Conservation (phyloP, 371 early-diverging fungal genomes). For the Mucor mucedo region DNA sequence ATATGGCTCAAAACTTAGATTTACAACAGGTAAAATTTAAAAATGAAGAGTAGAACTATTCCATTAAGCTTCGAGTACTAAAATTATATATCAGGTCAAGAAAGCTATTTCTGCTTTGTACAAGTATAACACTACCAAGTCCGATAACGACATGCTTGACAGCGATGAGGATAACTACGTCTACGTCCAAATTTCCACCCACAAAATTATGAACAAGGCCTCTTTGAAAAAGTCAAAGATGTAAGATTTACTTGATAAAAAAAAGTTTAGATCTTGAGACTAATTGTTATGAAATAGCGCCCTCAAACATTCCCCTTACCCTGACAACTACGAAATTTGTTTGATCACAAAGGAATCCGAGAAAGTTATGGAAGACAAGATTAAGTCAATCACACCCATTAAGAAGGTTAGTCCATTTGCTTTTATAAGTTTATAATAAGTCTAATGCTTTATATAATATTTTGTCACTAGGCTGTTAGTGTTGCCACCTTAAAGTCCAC, state of each 20-base stretch:
- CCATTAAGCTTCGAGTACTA: background rate
- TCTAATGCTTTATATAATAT: background rate
- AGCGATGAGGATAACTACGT: slow-evolving; percentile 16
- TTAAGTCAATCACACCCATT: slow-evolving; percentile 13
- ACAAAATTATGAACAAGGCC: slow-evolving; percentile 26
- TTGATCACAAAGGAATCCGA: slow-evolving; percentile 21
- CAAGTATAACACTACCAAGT: slow-evolving; percentile 14
- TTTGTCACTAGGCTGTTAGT: slow-evolving; percentile 57
- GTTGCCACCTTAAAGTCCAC: slow-evolving; percentile 69
- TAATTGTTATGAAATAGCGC: slow-evolving; percentile 7
- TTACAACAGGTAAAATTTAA: slow-evolving; percentile 13
- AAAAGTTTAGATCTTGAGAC: background rate
- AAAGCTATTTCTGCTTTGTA: slow-evolving; percentile 31
- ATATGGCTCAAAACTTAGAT: slow-evolving; percentile 20
- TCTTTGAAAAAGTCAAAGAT: slow-evolving; percentile 14
- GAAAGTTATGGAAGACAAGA: slow-evolving; percentile 9
- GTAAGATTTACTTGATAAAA: slow-evolving; percentile 8
- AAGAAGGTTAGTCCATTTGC: slow-evolving; percentile 21
- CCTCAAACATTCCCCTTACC: slow-evolving; percentile 15
- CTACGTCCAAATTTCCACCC: slow-evolving; percentile 21
- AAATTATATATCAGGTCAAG: slow-evolving; percentile 15
- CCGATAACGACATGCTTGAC: slow-evolving; percentile 23
- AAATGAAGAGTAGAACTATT: background rate
- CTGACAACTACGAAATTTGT: slow-evolving; percentile 20
- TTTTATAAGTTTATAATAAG: no score